These are phyloP conservation scores for Erysimum pusillum DNA, from an alignment of 441 rosid species.

Conservation along the genomic window DNA sequence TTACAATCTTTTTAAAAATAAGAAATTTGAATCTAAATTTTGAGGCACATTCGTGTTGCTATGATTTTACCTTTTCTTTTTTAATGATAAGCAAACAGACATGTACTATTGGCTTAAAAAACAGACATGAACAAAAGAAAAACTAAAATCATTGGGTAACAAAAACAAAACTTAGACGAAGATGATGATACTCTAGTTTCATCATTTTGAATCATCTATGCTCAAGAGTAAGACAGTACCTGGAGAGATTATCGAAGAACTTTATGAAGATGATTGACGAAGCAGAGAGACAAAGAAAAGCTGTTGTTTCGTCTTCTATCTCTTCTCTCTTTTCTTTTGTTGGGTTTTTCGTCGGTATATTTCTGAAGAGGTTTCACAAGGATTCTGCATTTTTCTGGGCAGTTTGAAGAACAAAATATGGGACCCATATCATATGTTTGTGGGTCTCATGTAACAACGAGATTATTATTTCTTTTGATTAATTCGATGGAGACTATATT, in stretches of 20 bases:
- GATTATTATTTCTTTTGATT: conserved; percentile 34
- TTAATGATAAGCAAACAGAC: background rate
- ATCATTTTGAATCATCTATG: conserved; percentile 19
- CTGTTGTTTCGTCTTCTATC: conserved; percentile 16
- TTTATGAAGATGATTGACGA: conserved; percentile 19
- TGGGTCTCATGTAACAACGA: conserved; percentile 50
- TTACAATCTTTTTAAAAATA: background rate
- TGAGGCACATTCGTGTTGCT: background rate
- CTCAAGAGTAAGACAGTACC: conserved; percentile 38
- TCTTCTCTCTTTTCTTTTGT: conserved; percentile 26
- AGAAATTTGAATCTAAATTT: background rate
- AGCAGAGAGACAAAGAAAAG: conserved; percentile 19
- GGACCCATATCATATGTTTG: conserved; percentile 47
- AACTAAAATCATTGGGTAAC: background rate
- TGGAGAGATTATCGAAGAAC: conserved; percentile 27
- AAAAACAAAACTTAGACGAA: conserved; percentile 4
- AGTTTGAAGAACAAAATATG: conserved; percentile 45
- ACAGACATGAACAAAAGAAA: conserved; percentile 4
- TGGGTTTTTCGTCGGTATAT: conserved; percentile 28
- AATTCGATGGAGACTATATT: conserved; percentile 39
- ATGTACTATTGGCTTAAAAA: conserved; percentile 17
- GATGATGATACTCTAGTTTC: conserved; percentile 13
- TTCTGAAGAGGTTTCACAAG: conserved; percentile 37
- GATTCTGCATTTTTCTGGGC: conserved; percentile 38
- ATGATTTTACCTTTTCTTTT: too few species aligned